Base-by-base conservation (phyloP, 164 flowering plant genomes). In the Paratinospora sagittata region DNA sequence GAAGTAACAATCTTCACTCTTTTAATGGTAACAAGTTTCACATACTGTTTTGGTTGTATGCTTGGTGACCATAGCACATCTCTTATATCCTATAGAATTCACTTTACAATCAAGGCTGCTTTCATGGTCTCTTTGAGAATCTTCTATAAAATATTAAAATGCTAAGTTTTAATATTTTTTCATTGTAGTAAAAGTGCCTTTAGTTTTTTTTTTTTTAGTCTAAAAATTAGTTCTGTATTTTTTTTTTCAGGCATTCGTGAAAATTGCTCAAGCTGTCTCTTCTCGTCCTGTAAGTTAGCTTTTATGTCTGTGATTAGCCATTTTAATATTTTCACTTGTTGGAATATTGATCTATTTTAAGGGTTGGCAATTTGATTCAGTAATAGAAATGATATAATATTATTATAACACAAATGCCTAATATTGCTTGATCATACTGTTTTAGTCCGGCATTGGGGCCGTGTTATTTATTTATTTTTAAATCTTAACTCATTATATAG, bases 201-300 rank as follows among this genome's bases (percentile, higher is more conserved):
- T 24, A 6, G 17, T 43, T 45, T 39, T 43, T 14, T 45, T 6
- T 65, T 1, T 36, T 6, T 17, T n/a, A n/a, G 39, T 33, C 12
- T 6, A 16, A 10, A 21, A 2, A 66, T 73, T 37, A 27, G 11
- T 39, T 1, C 16, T 43, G 23, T 68, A 27, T 17, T 64, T 74
- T 61, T 76, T n/a, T 68, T 78, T 83, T 74, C 82, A 95, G 99
- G 99, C 99, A 21, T 95, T 87, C 76, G 62, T 92, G 66, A 95
- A 95, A 85, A 89, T 95, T 78, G 99, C 99, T 64, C 99, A 95
- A 81, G 99, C 99, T 34, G 79, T 92, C 74, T 95, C 99, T 61
- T 86, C 99, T 70, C 82, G 99, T 63, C 75, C 98, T 45, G 99
- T 95, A 88, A 88, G 96, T 87, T 65, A 12, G 27, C 64, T 13